A percentile compares a stretch with the other conserved stretches of the same genome.
Evolutionary conservation across 805 yeast species (phyloP).

Genomic region (Candida michaelii): DNA sequence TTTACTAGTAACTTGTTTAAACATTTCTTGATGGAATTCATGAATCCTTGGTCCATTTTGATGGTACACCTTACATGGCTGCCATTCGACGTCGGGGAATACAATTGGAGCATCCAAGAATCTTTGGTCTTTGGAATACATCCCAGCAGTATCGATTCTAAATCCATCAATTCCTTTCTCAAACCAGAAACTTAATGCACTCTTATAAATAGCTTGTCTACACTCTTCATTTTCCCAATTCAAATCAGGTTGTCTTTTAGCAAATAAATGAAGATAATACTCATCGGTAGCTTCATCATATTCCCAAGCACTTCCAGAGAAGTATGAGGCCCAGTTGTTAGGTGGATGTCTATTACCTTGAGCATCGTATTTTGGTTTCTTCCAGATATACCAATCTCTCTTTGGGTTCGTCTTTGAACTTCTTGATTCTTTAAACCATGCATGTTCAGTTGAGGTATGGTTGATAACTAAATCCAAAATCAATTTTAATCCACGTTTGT

Average conservation of each 20-base stretch:
- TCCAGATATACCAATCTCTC: conserved; percentile 65
- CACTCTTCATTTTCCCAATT: conserved; percentile 56
- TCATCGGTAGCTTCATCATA: conserved; percentile 55
- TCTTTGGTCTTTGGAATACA: conserved; percentile 48
- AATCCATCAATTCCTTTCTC: conserved; percentile 59
- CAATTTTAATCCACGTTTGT: conserved; percentile 50
- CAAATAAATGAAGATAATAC: conserved; percentile 56
- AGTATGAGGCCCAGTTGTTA: conserved; percentile 55
- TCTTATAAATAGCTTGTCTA: conserved; percentile 41
- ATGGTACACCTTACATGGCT: conserved; percentile 36
- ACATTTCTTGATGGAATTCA: conserved; percentile 57
- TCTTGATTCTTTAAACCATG: conserved; percentile 58
- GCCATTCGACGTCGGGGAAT: conserved; percentile 41
- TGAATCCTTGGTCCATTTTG: conserved; percentile 57
- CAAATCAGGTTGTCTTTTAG: conserved; percentile 56
- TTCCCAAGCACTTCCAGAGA: conserved; percentile 58
- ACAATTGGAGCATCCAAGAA: conserved; percentile 52
- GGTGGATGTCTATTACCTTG: conserved; percentile 57
- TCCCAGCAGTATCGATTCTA: conserved; percentile 57
- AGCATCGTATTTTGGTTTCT: conserved; percentile 43
- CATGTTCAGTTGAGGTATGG: conserved; percentile 56
- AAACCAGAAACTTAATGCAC: conserved; percentile 54
- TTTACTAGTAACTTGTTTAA: conserved; percentile 38
- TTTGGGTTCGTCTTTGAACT: conserved; percentile 52
- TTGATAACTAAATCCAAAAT: conserved; percentile 58